Percentiles rank a stretch among this genome's conserved stretches.
Conservation (phyloP, 2,329 filamentous ascomycete genomes). For the Boeremia lycopersici region DNA sequence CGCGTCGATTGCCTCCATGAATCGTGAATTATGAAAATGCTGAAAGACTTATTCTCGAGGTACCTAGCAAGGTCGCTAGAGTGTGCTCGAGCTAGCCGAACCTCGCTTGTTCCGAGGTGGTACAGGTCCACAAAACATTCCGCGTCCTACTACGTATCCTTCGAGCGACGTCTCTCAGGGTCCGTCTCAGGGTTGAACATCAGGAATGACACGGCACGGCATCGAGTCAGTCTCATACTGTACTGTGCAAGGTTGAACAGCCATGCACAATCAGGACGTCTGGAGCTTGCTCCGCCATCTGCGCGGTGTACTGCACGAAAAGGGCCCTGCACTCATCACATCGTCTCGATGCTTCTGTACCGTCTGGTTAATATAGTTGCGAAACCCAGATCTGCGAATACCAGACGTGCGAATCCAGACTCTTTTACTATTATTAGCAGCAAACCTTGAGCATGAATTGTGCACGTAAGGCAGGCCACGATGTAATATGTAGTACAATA, state of each 20-base stretch:
- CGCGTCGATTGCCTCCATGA: neutral
- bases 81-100: slow-evolving; percentile 16
- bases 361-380: neutral
- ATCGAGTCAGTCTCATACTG: neutral
- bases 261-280: neutral
- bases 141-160: slow-evolving; percentile 2
- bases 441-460: neutral
- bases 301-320: neutral
- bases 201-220: neutral
- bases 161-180: slow-evolving; percentile 3
- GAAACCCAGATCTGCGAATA: neutral
- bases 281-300: slow-evolving; percentile 3
- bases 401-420: neutral
- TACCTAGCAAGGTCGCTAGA: slow-evolving; percentile 33
- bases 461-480: neutral
- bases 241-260: slow-evolving; percentile 8
- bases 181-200: slow-evolving; percentile 7
- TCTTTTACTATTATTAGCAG: neutral
- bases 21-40: slow-evolving; percentile 9
- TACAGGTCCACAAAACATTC: slow-evolving; percentile 9
- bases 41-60: slow-evolving; percentile 26
- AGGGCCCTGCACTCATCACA: neutral
- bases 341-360: neutral
- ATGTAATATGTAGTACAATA: neutral
- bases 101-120: slow-evolving; percentile 4